Evolutionary conservation across 2,329 filamentous ascomycete genomes (phyloP).

Genomic region (Septoria linicola): DNA sequence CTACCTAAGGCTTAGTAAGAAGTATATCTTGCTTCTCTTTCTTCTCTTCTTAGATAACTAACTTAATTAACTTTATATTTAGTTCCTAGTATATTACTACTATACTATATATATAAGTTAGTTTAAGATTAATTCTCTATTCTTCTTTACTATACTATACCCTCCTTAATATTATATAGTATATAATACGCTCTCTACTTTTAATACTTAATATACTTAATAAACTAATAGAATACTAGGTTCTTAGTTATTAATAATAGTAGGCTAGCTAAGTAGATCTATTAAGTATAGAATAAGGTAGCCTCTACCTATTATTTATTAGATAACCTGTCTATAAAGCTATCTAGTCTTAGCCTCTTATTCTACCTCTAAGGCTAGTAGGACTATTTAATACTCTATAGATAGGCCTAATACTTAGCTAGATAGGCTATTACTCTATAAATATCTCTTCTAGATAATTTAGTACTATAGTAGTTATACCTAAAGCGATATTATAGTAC

Average conservation of each 20-base stretch:
- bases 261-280: neutral
- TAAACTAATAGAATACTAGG: neutral
- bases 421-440: neutral
- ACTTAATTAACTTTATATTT: too few relatives aligned
- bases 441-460: neutral
- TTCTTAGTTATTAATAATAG: slow-evolving; percentile 2
- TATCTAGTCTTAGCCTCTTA: slow-evolving; percentile 1
- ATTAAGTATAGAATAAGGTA: neutral
- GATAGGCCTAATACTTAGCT: neutral
- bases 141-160: too few relatives aligned
- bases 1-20: too few relatives aligned
- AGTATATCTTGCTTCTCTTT: too few relatives aligned
- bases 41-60: too few relatives aligned
- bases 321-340: neutral
- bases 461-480: neutral
- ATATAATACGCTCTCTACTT: too few relatives aligned
- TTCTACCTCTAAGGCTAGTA: neutral
- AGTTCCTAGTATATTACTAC: too few relatives aligned
- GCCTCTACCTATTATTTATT: neutral
- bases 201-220: slow-evolving; percentile 2
- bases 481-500: neutral
- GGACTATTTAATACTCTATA: neutral
- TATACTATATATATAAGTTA: too few relatives aligned
- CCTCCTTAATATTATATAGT: too few relatives aligned
- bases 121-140: too few relatives aligned